These are phyloP conservation scores for Proliferodiscus dingleyae DNA, from an alignment of 2,329 filamentous ascomycete genomes.

Conservation along the genomic window DNA sequence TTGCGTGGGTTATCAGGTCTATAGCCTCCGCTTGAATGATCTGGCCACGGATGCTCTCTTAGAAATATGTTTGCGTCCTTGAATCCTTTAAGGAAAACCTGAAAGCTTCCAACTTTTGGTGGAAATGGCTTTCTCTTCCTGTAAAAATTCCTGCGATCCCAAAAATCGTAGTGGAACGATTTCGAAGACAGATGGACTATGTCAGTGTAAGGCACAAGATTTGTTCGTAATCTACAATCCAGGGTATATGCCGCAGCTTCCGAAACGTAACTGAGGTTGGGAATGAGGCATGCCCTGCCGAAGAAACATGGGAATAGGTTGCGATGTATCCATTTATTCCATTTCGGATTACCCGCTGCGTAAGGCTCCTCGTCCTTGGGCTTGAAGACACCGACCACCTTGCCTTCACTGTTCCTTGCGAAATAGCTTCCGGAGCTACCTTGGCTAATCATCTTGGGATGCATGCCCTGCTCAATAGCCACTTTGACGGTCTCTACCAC, in stretches of 20 bases:
- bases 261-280: slow-evolving; percentile 95
- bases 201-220: slow-evolving; percentile 94
- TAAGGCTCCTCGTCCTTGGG: slow-evolving; percentile 99
- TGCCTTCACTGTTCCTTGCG: slow-evolving; percentile 83
- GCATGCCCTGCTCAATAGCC: slow-evolving; percentile 85
- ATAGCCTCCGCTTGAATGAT: slow-evolving; percentile 65
- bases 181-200: slow-evolving; percentile 92
- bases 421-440: slow-evolving; percentile 98
- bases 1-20: slow-evolving; percentile 62
- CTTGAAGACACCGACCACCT: slow-evolving; percentile 97
- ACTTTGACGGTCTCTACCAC: slow-evolving; percentile 84
- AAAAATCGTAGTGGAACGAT: slow-evolving; percentile 97
- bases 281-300: slow-evolving; percentile 87
- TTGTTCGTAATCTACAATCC: slow-evolving; percentile 81
- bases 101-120: slow-evolving; percentile 90
- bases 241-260: slow-evolving; percentile 96
- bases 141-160: slow-evolving; percentile 85
- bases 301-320: slow-evolving; percentile 98
- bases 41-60: slow-evolving; percentile 93
- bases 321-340: slow-evolving; percentile 99
- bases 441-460: slow-evolving; percentile 94
- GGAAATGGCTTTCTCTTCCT: slow-evolving; percentile 83
- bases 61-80: slow-evolving; percentile 96
- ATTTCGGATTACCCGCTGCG: slow-evolving; percentile 93
- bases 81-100: slow-evolving; percentile 94